Conservation (phyloP, 805 yeast species). For the Candida orba region DNA sequence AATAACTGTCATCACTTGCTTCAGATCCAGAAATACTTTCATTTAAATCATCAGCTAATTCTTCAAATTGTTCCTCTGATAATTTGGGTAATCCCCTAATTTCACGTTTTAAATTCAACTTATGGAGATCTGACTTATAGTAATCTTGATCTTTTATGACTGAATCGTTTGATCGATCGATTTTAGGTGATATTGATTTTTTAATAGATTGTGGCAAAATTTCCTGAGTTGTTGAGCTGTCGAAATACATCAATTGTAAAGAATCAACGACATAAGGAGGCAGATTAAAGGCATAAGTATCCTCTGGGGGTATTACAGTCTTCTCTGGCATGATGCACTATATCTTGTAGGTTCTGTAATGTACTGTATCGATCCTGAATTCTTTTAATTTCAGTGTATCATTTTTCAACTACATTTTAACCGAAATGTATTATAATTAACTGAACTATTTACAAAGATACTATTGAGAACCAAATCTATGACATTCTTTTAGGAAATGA, state of each 20-base stretch:
- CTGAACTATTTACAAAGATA: neutral
- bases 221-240: conserved; percentile 37
- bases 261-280: conserved; percentile 34
- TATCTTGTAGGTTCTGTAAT: neutral
- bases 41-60: conserved; percentile 40
- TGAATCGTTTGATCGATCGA: neutral
- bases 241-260: conserved; percentile 48
- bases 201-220: conserved; percentile 8
- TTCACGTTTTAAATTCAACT: conserved; percentile 51
- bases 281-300: conserved; percentile 45
- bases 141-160: conserved; percentile 30
- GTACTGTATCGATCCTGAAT: neutral
- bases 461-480: conserved; percentile 57
- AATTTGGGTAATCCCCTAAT: conserved; percentile 38
- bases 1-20: conserved; percentile 26
- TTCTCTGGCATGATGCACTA: neutral
- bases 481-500: conserved; percentile 82
- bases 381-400: neutral
- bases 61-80: conserved; percentile 52
- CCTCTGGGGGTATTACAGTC: conserved; percentile 17
- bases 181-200: neutral
- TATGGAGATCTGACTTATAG: conserved; percentile 52
- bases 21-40: conserved; percentile 58
- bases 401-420: neutral
- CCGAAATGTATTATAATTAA: neutral